Evolutionary conservation across 306 rosid species (phyloP), one percentile per base, ranked within the genome.

Genomic region (Amphicarpaea edgeworthii): DNA sequence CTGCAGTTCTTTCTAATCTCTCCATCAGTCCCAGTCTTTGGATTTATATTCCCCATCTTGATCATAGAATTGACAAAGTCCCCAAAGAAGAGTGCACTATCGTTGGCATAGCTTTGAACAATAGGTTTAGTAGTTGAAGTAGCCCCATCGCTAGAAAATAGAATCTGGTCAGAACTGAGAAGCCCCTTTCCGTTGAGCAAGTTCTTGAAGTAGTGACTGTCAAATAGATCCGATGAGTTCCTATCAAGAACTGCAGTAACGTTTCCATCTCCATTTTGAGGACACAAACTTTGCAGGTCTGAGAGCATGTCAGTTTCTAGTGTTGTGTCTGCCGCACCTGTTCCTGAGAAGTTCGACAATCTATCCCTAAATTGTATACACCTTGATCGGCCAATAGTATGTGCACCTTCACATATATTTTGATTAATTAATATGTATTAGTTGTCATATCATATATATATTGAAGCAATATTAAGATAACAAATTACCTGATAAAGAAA

Each of bases 1-100:
- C 97, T 80, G 68, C 97, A 95, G 16, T 82, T 95, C 73, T 73
- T 86, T 73, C 97, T 80, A 70, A 95, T 89, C 91, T 95, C 81
- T 59, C 98, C 97, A 75, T 66, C 74, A 41, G 97, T 81, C 11
- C 96, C 96, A 1, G 87, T 87, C 45, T 87, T 86, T 1, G 90
- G 91, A 51, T 72, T 83, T 2, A 88, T 87, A 61, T 86, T 95
- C 19, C 89, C 98, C 98, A 95, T 92, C 68, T 62, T 95, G 78
- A 90, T 83, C 97, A 95, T 90, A 69, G 97, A 85, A 50, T 80
- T 88, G 1, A 14, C 86, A 77, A 95, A 95, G 72, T 92, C 96
- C 3, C 3, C 28, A 30, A 77, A 62, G 91, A 90, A 95, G 50
- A 77, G 92, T 8, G 46, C 11, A 19, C 14, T 1, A 23, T 84